A percentile compares a stretch with the other conserved stretches of the same genome.
These are phyloP conservation scores for Proliferodiscus dingleyae DNA, from an alignment of 2,329 filamentous ascomycete genomes.

Conservation along the genomic window DNA sequence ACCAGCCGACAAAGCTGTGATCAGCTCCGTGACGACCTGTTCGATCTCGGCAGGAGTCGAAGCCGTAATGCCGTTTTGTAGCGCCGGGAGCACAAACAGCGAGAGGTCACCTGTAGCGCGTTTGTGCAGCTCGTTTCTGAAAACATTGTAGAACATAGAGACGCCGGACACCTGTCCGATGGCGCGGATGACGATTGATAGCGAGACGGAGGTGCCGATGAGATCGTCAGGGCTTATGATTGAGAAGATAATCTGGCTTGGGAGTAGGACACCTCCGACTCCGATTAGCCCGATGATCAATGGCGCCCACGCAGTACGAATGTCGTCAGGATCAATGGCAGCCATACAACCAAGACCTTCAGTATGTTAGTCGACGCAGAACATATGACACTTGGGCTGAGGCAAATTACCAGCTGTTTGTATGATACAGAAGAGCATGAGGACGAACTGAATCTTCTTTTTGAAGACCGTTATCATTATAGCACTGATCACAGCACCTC, in stretches of 20 bases:
- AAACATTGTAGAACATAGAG: constrained; percentile 48
- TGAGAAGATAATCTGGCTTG: constrained; percentile 58
- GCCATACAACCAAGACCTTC: constrained; percentile 35
- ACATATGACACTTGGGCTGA: not conserved
- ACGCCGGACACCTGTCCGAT: constrained; percentile 61
- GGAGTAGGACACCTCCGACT: constrained; percentile 62
- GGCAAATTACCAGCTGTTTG: constrained; percentile 45
- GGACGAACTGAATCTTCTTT: constrained; percentile 41
- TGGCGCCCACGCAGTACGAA: constrained; percentile 48
- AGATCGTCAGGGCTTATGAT: constrained; percentile 64
- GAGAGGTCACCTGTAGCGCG: constrained; percentile 1
- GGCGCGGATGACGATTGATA: constrained; percentile 61
- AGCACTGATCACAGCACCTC: constrained; percentile 53
- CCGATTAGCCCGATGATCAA: constrained; percentile 56
- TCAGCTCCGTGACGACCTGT: constrained; percentile 32
- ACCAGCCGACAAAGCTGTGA: not conserved
- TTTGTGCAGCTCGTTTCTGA: constrained; percentile 34
- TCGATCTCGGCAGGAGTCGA: constrained; percentile 38
- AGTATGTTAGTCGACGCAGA: not conserved
- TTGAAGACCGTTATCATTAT: constrained; percentile 50
- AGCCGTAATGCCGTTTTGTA: constrained; percentile 33
- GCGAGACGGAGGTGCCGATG: constrained; percentile 60
- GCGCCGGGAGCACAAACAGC: not conserved
- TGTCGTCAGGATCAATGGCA: constrained; percentile 45
- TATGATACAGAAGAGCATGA: constrained; percentile 42